Percentiles rank a stretch among this genome's conserved stretches.
phyloP scores from a whole-genome alignment of 148 eudicot genomes.

The Cornus controversa region DNA sequence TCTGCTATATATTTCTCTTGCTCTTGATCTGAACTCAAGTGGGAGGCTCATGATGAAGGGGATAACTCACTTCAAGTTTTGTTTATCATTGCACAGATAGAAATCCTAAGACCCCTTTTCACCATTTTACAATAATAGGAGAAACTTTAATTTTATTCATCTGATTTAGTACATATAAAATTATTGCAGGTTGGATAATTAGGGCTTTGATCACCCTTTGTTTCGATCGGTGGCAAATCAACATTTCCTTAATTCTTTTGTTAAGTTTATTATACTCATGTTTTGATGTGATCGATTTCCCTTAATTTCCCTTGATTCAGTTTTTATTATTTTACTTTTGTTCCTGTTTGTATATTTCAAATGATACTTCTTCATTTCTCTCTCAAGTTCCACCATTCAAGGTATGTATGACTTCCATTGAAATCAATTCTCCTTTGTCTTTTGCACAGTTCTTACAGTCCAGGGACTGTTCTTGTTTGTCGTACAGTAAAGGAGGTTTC shows the following conservation, averaged over 20 bases:
- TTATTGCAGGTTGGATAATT: not conserved
- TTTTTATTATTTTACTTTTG: not conserved
- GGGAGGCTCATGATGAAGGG: not conserved
- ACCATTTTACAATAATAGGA: not conserved
- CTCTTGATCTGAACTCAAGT: not conserved
- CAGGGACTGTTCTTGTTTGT: no score
- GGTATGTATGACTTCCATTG: no score
- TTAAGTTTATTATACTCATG: not conserved
- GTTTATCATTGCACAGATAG: not conserved
- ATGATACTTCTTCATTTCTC: not conserved
- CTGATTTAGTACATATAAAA: not conserved
- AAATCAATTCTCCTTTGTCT: no score
- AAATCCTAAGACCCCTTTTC: not conserved
- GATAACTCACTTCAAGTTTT: not conserved
- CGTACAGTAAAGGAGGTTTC: no score
- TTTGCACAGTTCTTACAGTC: no score
- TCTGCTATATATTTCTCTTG: not conserved
- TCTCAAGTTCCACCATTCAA: no score
- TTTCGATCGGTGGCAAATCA: not conserved
- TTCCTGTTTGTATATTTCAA: not conserved
- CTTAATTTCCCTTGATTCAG: not conserved
- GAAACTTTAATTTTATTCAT: not conserved
- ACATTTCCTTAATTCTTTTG: not conserved
- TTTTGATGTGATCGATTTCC: not conserved
- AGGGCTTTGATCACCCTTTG: not conserved